Base-by-base conservation (phyloP, 202 grass and related monocot species). In the Carex sylvatica region DNA sequence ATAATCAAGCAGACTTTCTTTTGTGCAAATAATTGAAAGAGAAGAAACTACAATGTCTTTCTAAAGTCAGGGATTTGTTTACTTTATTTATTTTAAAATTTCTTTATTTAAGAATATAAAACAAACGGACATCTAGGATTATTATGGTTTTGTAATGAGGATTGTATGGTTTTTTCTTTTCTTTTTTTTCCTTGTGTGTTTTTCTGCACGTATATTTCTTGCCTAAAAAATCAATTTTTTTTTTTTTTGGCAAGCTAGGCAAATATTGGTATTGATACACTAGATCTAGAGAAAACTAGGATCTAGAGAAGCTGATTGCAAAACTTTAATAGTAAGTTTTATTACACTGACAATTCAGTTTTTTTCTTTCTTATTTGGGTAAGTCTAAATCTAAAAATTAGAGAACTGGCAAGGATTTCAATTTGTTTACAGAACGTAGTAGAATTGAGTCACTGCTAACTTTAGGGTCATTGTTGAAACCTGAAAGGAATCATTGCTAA, bases 261-360 rank as follows among this genome's bases (percentile, higher is more conserved):
- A 84, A 98, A 98, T 85, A 93, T 98, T 83, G 86, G 82, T 82
- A 81, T 82, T 74, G 95, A 93, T 83, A 88, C 84, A 35, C 82
- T n/a, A n/a, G n/a, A n/a, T n/a, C 84, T 19, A 93, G 84, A 80
- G 95, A 98, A 89, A 91, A 53, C 85, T 98, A 92, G 95, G 87
- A 98, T 86, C 86, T 94, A 30, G 71, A 79, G 35, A 94, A 94
- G 67, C 87, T 98, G 81, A 98, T 98, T 68, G 90, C 92, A 51
- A 98, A 98, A 90, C 87, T 98, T 82, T 90, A 98, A 90, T 92
- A 98, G 95, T 98, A 84, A 91, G 95, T 84, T 92, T 72, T 64
- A 49, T 76, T 35, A 52, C 70, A 74, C 46, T 46, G 9, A 20
- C 22, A 70, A 70, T 8, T 71, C 4, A 44, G 16, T 0, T 26